Base-by-base conservation (phyloP, 345 rosid genomes). In the Brassica juncea region DNA sequence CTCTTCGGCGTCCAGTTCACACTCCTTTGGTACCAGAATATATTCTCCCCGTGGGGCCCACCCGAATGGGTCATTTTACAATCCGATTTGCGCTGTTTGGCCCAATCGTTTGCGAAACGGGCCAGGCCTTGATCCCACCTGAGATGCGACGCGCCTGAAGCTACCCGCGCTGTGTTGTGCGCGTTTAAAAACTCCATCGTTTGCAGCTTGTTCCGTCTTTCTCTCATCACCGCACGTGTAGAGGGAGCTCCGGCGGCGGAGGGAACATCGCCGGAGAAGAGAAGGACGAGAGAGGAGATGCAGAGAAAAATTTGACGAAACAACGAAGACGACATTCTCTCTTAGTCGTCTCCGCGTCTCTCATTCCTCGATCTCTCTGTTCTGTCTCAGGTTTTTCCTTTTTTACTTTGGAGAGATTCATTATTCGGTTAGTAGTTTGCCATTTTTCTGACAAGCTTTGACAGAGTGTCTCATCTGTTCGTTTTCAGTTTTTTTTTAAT, bases 51-150 rank as follows among this genome's bases (percentile, higher is more conserved):
- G 25, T 83, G 76, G 0, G 76, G 67, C 4, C 86, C 84, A 21
- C 19, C 3, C 0, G 87, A 88, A 77, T 88, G 94, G 11, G 80
- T 6, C 88, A 86, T 66, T 23, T 77, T 63, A 83, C 94, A 90
- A 67, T 83, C 86, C 0, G 9, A 79, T 83, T 74, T 75, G 80
- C 11, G 54, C 8, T 23, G 14, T 5, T 60, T n/a, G 37, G 74
- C 70, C 81, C 81, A 81, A 11, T 55, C 6, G 14, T 58, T 9
- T 0, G 88, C 85, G 21, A 16, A 74, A 47, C 34, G 77, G 47
- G 85, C 87, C 32, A 87, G 61, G 44, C 14, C 31, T 6, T n/a
- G 6, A 83, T 86, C 82, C 91, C 91, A 88, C 4, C 0, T 32
- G 21, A 88, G 39, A 2, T 49, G 82, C 58, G 82, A 83, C 66